A percentile compares a stretch with the other conserved stretches of the same genome.
phyloP scores from a whole-genome alignment of 2,329 filamentous ascomycete genomes.

The Leptographium wingfieldii region DNA sequence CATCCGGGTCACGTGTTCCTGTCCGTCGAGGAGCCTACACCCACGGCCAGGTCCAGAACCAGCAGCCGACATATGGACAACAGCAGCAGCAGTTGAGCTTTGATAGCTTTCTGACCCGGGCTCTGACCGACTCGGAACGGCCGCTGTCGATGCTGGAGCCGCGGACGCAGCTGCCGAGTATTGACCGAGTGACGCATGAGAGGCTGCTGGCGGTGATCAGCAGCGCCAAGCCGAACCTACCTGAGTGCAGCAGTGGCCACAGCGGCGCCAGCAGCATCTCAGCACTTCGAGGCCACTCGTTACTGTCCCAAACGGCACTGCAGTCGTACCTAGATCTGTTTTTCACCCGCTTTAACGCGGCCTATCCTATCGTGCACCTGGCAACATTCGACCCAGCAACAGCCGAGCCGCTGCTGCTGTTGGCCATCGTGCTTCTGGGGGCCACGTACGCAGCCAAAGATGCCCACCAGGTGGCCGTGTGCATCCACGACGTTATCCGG shows the following conservation, averaged over 20 bases:
- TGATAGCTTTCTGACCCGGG: no score
- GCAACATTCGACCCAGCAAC: constrained; percentile 2
- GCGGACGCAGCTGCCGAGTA: not conserved
- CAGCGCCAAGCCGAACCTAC: not conserved
- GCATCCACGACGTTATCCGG: constrained; percentile 12
- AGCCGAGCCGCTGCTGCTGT: constrained; percentile 8
- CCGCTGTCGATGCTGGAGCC: constrained; percentile 4
- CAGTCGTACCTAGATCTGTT: constrained; percentile 7
- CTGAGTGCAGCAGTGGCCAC: not conserved
- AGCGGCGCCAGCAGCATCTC: not conserved
- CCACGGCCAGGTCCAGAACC: no score
- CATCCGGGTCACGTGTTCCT: no score
- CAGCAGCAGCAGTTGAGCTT: not conserved
- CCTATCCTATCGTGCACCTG: constrained; percentile 10
- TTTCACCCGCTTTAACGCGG: constrained; percentile 8
- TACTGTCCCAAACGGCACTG: constrained; percentile 3
- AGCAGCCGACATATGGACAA: not conserved
- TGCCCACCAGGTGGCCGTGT: constrained; percentile 10
- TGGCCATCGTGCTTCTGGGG: constrained; percentile 8
- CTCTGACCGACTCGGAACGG: not conserved
- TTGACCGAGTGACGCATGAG: not conserved
- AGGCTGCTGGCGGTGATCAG: not conserved
- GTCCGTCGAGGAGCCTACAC: no score
- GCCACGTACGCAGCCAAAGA: constrained; percentile 11
- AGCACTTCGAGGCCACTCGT: not conserved